Base-by-base conservation (phyloP, 2,329 filamentous ascomycete species). In the Juglanconis sp. region DNA sequence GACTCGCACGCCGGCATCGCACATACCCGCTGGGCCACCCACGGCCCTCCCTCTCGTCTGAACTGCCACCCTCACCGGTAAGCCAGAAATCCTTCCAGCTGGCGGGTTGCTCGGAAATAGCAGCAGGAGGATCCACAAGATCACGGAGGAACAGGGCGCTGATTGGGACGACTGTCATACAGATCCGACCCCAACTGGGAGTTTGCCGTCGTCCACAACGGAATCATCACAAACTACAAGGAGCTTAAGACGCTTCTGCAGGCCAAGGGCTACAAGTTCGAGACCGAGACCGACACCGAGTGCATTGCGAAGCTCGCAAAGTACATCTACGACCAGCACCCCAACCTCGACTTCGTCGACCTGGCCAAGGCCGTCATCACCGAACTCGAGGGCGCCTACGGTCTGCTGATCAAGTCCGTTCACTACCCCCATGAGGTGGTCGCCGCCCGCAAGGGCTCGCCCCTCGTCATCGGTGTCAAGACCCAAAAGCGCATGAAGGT, bases 201-300 rank as follows among this genome's bases (percentile, higher is more conserved):
- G 80, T 99, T 99, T 77, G 85, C 91, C 67, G 88, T 99, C 70
- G 95, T 98, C 64, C 95, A 99, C 89, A 99, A 99, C 80, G 95
- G 95, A 74, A 99, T 99, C 84, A 99, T 99, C 79, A 99, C 95
- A 82, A 99, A 99, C 86, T 99, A 99, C 87, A 99, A 99, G 85
- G 95, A 99, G 81, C 82, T 99, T 71, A 96, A 94, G 87, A 91
- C 90, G 65, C 87, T 99, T 65, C 85, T 99, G 68, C 86, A 89
- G 79, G 85, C 84, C 83, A 99, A 98, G 86, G 95, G 95, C 74
- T 96, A 96, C 87, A 90, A 88, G 73, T 99, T 99, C 76, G 95
- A 99, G 87, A 99, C 95, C 56, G 94, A 99, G 79, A 99, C 95
- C 68, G 95, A 99, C 74, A 99, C 95, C 56, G 95, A 99, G 81